phyloP scores from a whole-genome alignment of 192 early-diverging fungal genomes.

The Gamsiella multidivaricata region DNA sequence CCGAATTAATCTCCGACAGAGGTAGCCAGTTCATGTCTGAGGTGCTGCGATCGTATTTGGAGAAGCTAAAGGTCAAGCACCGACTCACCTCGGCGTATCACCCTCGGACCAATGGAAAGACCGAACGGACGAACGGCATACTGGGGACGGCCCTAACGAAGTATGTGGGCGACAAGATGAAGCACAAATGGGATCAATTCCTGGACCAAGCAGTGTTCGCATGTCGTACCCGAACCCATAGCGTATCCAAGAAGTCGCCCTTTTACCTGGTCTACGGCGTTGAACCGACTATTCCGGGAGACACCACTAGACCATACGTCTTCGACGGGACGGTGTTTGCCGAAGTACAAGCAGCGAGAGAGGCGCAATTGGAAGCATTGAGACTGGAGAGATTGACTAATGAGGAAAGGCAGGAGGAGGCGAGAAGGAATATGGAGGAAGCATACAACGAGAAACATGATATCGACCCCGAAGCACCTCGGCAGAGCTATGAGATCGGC shows the following conservation, averaged over 20 bases:
- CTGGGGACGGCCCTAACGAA: not conserved
- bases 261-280: constrained; percentile 35
- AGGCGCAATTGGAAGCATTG: no score
- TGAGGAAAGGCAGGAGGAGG: not conserved
- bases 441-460: not conserved
- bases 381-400: not conserved
- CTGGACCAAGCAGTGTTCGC: constrained; percentile 24
- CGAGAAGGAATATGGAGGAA: not conserved
- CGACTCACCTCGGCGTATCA: constrained; percentile 22
- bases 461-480: constrained; percentile 3
- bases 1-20: constrained; percentile 18
- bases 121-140: constrained; percentile 11
- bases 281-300: constrained; percentile 16
- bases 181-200: constrained; percentile 29
- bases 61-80: constrained; percentile 19
- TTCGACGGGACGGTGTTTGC: not conserved
- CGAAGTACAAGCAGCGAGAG: not conserved
- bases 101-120: constrained; percentile 25
- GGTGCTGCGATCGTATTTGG: not conserved
- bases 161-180: not conserved
- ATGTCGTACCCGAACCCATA: constrained; percentile 26
- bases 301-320: constrained; percentile 7
- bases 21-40: constrained; percentile 28
- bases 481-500: not conserved
- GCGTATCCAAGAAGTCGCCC: constrained; percentile 15